A percentile compares a stretch with the other conserved stretches of the same genome.
phyloP scores from a whole-genome alignment of 1,139 yeast genomes.

The Yamadazyma pseudoaaseri region DNA sequence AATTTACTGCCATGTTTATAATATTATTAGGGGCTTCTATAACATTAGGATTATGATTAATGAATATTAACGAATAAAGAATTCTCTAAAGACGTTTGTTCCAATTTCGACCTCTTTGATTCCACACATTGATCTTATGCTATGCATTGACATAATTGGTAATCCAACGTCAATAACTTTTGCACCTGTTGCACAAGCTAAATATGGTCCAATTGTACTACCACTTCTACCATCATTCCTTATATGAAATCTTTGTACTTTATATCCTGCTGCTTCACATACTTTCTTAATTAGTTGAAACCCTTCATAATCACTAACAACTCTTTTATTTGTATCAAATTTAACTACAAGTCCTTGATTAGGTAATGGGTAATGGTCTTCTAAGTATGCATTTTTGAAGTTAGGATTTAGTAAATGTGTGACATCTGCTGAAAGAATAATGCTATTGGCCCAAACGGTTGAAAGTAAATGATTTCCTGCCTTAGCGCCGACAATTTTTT shows the following conservation, averaged over 20 bases:
- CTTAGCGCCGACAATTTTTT: slow-evolving; percentile 14
- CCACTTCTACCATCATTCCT: slow-evolving; percentile 75
- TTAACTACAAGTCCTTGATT: slow-evolving; percentile 73
- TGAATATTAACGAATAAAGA: slow-evolving; percentile 31
- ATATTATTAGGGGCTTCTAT: slow-evolving; percentile 6
- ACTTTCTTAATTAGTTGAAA: slow-evolving; percentile 64
- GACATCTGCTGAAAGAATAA: slow-evolving; percentile 62
- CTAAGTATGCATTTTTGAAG: slow-evolving; percentile 60
- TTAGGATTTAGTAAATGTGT: slow-evolving; percentile 65
- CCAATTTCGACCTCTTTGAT: slow-evolving; percentile 69
- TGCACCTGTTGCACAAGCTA: slow-evolving; percentile 68
- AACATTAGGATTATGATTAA: slow-evolving; percentile 7
- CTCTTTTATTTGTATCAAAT: slow-evolving; percentile 74
- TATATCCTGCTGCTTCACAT: slow-evolving; percentile 57
- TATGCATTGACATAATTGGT: slow-evolving; percentile 80
- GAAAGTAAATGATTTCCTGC: slow-evolving; percentile 34
- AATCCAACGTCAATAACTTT: slow-evolving; percentile 76
- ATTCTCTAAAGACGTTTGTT: slow-evolving; percentile 59
- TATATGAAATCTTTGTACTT: slow-evolving; percentile 66
- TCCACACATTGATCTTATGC: slow-evolving; percentile 75
- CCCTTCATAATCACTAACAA: slow-evolving; percentile 78
- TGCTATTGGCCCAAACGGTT: slow-evolving; percentile 41
- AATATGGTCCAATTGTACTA: slow-evolving; percentile 76
- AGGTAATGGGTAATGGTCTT: slow-evolving; percentile 73
- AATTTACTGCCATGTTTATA: slow-evolving; percentile 6